phyloP scores from a whole-genome alignment of 352 stramenopile species.

The Globisporangium irregulare region DNA sequence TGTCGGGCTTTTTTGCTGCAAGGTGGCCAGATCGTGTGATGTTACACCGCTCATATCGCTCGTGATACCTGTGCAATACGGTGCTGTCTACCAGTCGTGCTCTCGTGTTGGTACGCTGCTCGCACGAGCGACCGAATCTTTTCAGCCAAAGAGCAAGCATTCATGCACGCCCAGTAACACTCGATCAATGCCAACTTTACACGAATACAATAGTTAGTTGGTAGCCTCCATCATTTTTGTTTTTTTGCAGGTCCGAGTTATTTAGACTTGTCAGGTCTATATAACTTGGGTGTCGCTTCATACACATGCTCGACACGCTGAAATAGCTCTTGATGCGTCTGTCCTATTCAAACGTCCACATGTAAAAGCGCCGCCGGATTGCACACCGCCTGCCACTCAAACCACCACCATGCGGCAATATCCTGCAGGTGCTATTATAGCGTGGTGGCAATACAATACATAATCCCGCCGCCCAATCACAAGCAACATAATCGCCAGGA shows the following conservation, averaged over 20 bases:
- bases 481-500: not conserved
- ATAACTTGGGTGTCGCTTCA: not conserved
- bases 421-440: not conserved
- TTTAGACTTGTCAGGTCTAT: not conserved
- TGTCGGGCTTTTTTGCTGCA: not conserved
- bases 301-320: not conserved
- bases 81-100: not conserved
- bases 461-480: not conserved
- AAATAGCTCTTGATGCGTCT: not conserved
- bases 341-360: not conserved
- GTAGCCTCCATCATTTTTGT: not conserved
- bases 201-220: too few relatives aligned
- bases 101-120: not conserved
- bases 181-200: not conserved
- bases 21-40: not conserved
- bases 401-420: not conserved
- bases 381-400: not conserved
- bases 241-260: not conserved
- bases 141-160: not conserved
- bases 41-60: not conserved
- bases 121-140: not conserved
- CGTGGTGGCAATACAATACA: not conserved
- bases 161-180: not conserved
- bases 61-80: not conserved
- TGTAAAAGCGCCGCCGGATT: not conserved